These are phyloP conservation scores for Zymoseptoria pseudotritici DNA, from an alignment of 2,329 filamentous ascomycete genomes.

Conservation along the genomic window DNA sequence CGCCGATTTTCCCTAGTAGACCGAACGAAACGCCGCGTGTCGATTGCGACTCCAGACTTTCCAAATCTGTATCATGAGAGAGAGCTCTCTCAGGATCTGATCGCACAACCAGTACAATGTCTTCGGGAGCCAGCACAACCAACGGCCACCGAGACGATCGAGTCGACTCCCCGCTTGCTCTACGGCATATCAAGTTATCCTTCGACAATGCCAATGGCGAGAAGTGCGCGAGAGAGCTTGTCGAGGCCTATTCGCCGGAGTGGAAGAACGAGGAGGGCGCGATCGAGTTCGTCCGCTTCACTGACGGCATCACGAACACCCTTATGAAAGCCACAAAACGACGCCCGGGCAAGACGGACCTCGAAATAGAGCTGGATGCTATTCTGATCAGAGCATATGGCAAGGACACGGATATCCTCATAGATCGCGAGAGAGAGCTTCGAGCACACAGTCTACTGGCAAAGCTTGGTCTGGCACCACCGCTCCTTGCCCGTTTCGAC, in stretches of 20 bases:
- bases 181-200: conserved; percentile 59
- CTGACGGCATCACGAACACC: conserved; percentile 97
- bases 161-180: conserved; percentile 27
- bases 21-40: background rate
- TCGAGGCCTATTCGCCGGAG: conserved; percentile 71
- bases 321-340: conserved; percentile 70
- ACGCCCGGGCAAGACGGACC: conserved; percentile 60
- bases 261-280: conserved; percentile 69
- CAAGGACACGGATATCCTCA: conserved; percentile 86
- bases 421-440: conserved; percentile 73
- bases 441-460: conserved; percentile 76
- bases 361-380: conserved; percentile 74
- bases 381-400: conserved; percentile 90
- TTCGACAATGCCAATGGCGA: conserved; percentile 74
- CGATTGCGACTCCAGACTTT: conserved; percentile 7
- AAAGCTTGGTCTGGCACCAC: conserved; percentile 72
- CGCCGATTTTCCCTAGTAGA: background rate
- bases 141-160: conserved; percentile 19
- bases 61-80: conserved; percentile 8
- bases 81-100: conserved; percentile 6
- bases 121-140: conserved; percentile 11
- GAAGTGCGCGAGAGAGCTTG: conserved; percentile 68
- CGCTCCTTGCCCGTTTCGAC: conserved; percentile 82
- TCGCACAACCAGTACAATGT: conserved; percentile 17
- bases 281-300: conserved; percentile 84